phyloP scores from a whole-genome alignment of 768 basidiomycete genomes.

The Boletus rubescentipes region DNA sequence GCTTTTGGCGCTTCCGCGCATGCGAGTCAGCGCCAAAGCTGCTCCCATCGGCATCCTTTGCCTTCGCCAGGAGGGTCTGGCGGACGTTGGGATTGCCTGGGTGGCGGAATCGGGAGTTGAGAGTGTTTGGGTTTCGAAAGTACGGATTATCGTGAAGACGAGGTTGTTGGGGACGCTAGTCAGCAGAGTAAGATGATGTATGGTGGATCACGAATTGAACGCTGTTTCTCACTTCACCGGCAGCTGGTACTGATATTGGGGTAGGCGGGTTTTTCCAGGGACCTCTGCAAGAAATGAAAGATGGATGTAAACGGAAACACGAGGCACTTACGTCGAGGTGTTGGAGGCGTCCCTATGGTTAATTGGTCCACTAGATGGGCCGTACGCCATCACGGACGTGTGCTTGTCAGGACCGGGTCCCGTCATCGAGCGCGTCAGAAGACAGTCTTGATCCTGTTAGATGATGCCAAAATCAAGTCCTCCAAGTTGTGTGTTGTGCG shows the following conservation, averaged over 20 bases:
- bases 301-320: not conserved
- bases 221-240: conserved; percentile 13
- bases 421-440: conserved; percentile 8
- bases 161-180: conserved; percentile 6
- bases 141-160: conserved; percentile 20
- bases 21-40: not conserved
- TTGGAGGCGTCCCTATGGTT: conserved; percentile 34
- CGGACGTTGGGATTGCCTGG: conserved; percentile 26
- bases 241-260: conserved; percentile 17
- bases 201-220: not conserved
- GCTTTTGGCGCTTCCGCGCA: conserved; percentile 25
- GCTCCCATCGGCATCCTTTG: not conserved
- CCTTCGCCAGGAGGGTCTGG: conserved; percentile 22
- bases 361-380: conserved; percentile 7
- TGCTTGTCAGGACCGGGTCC: conserved; percentile 10
- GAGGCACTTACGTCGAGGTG: conserved; percentile 16
- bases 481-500: not conserved
- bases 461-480: conserved; percentile 1
- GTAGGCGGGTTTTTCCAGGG: conserved; percentile 25
- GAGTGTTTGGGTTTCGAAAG: not conserved
- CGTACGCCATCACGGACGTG: conserved; percentile 12
- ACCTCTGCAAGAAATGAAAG: conserved; percentile 6
- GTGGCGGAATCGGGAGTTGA: not conserved
- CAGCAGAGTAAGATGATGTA: conserved; percentile 4
- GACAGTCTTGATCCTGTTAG: conserved; percentile 13